These are phyloP conservation scores for Xylaria digitata DNA, from an alignment of 2,329 filamentous ascomycete genomes.

Conservation along the genomic window DNA sequence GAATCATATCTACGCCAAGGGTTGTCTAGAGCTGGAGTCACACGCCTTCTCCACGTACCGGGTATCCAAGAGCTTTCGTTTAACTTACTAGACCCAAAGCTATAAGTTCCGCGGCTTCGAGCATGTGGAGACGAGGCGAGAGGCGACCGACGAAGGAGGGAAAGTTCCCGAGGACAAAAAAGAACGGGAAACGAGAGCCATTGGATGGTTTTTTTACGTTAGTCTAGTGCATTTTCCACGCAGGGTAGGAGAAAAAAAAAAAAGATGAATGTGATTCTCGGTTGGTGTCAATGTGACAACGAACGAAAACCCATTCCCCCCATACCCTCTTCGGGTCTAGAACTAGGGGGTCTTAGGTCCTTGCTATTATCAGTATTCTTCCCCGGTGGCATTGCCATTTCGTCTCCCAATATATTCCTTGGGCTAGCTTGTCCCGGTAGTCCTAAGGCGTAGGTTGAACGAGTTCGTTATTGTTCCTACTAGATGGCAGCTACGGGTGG, in stretches of 20 bases:
- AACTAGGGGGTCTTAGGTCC: not conserved
- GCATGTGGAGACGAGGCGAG: conserved; percentile 13
- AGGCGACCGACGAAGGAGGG: not conserved
- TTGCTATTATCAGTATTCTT: not conserved
- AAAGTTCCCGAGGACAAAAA: conserved; percentile 5
- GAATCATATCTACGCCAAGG: conserved; percentile 23
- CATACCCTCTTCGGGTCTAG: conserved; percentile 2
- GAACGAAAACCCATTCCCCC: not conserved
- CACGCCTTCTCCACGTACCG: conserved; percentile 25
- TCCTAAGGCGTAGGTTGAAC: not conserved
- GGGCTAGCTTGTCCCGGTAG: conserved; percentile 4
- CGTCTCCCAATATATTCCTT: conserved; percentile 1
- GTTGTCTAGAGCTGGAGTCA: conserved; percentile 24
- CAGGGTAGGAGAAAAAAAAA: not conserved
- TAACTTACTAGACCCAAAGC: not conserved
- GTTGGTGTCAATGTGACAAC: not conserved
- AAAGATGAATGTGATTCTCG: not conserved
- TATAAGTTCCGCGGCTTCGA: conserved; percentile 30
- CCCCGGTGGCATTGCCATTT: not conserved
- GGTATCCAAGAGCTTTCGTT: not conserved
- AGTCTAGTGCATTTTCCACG: not conserved
- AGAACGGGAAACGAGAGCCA: not conserved
- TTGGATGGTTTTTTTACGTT: no score
- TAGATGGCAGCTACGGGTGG: conserved; percentile 16
- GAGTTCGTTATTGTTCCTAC: not conserved